Evolutionary conservation across 257 asterid genomes (phyloP).

Genomic region (Solanum chiquidenum): DNA sequence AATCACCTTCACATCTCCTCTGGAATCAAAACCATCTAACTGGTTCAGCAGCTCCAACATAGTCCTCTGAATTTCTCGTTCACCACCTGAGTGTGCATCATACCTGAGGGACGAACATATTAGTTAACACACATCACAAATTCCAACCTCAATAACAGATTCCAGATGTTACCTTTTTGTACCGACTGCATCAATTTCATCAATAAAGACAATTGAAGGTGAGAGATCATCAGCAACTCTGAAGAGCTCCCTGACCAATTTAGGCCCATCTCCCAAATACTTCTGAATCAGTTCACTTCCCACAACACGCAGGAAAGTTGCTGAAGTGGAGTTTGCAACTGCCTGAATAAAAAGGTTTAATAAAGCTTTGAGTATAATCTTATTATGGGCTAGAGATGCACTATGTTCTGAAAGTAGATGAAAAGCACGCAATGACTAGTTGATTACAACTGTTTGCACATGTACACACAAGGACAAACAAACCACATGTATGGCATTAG

Average conservation of each 20-base stretch:
- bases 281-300: slow-evolving; percentile 93
- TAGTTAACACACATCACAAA: neutral
- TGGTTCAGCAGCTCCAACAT: slow-evolving; percentile 89
- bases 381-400: neutral
- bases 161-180: slow-evolving; percentile 55
- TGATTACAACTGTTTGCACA: neutral
- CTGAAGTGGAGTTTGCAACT: slow-evolving; percentile 95
- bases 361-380: neutral
- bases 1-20: slow-evolving; percentile 93
- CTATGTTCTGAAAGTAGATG: neutral
- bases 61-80: slow-evolving; percentile 96
- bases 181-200: slow-evolving; percentile 94
- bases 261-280: slow-evolving; percentile 96
- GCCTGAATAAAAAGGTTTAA: slow-evolving; percentile 40
- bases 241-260: slow-evolving; percentile 91
- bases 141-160: neutral
- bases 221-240: slow-evolving; percentile 97
- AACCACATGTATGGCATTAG: neutral
- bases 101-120: slow-evolving; percentile 34
- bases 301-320: slow-evolving; percentile 95
- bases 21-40: slow-evolving; percentile 87
- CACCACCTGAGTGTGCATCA: slow-evolving; percentile 97
- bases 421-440: neutral
- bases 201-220: slow-evolving; percentile 95
- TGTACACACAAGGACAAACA: neutral